Conservation (phyloP, 2,329 filamentous ascomycete species). For the Arachnomyces sp. region DNA sequence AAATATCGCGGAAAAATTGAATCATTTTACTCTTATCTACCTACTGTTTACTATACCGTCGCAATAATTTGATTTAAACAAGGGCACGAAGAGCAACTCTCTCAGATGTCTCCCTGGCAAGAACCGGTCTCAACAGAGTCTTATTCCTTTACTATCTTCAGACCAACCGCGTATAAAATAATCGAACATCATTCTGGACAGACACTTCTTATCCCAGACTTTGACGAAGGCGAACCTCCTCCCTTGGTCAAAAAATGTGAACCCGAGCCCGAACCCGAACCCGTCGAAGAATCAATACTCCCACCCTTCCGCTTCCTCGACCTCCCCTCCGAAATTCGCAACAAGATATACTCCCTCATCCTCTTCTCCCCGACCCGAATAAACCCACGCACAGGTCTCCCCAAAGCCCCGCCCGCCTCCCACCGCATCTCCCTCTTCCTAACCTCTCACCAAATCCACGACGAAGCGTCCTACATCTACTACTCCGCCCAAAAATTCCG, state of each 20-base stretch:
- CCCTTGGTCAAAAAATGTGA: slow-evolving; percentile 9
- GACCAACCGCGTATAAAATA: too few relatives aligned
- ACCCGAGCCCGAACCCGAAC: too few relatives aligned
- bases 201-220: background rate
- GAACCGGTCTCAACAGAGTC: slow-evolving; percentile 6
- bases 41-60: slow-evolving; percentile 10
- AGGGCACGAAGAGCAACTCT: slow-evolving; percentile 7
- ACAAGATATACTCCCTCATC: slow-evolving; percentile 41
- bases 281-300: slow-evolving; percentile 5
- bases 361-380: slow-evolving; percentile 31
- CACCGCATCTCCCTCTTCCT: slow-evolving; percentile 34
- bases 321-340: slow-evolving; percentile 45
- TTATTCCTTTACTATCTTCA: too few relatives aligned
- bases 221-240: too few relatives aligned
- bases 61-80: slow-evolving; percentile 15
- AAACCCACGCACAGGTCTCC: slow-evolving; percentile 3
- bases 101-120: too few relatives aligned
- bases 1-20: background rate
- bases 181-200: too few relatives aligned
- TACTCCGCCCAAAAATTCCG: slow-evolving; percentile 47
- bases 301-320: slow-evolving; percentile 44
- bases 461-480: slow-evolving; percentile 44
- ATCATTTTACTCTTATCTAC: background rate
- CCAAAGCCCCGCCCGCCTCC: slow-evolving; percentile 19
- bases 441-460: slow-evolving; percentile 37